Base-by-base conservation (phyloP, 768 basidiomycete species). In the Cystobasidiopsis lactophilus region DNA sequence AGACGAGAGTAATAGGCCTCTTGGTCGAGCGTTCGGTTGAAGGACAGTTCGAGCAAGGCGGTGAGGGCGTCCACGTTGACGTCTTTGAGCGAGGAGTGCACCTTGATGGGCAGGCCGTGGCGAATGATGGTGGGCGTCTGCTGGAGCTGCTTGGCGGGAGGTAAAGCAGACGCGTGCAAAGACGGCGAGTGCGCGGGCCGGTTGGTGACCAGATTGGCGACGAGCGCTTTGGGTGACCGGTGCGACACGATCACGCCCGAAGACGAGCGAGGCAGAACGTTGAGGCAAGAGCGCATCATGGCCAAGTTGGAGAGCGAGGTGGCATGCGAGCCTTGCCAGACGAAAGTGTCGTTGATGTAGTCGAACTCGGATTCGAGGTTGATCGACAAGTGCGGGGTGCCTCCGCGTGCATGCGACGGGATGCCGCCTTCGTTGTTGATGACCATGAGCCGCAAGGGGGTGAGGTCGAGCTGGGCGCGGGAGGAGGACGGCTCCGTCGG, bases 221-320 rank as follows among this genome's bases (percentile, higher is more conserved):
- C 96, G 56, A 98, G 76, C 2, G 85, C 85, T 56, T 84, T 85
- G 0, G 88, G 83, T 1, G 88, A 91, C 47, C 88, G 84, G 69
- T 98, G 93, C 14, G 86, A 91, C 46, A 96, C 93, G 78, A 98
- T 82, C 58, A 96, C 73, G 13, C 88, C 93, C 16, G 88, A 93
- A 1, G 91, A 85, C 2, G 82, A 75, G 5, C 81, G 75, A 1
- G 93, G 93, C 83, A 98, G 93, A 66, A 85, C 82, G 2, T 73
- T 70, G 38, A 98, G 73, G 65, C 93, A 98, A 35, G 77, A 80
- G 31, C 77, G 77, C 10, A 93, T 81, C 37, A 98, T 73, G 5
- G 76, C 67, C 13, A 98, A 72, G 67, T 96, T 96, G 23, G 79
- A 73, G 26, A 96, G 73, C 3, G 91, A 77, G 0, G 86, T 79